A percentile compares a stretch with the other conserved stretches of the same genome.
Conservation (phyloP, 1,139 yeast genomes). For the Pichia norvegensis region DNA sequence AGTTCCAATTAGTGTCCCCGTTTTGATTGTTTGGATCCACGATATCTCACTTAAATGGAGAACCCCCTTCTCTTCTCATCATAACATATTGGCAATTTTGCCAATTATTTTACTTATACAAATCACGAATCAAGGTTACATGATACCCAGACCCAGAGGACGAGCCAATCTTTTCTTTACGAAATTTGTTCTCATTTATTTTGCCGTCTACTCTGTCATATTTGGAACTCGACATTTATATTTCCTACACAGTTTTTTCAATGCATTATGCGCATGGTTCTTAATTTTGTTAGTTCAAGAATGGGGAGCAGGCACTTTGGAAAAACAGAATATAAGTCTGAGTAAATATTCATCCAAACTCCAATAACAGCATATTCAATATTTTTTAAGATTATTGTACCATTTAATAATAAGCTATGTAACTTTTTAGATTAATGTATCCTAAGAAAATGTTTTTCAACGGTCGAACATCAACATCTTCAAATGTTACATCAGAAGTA, state of each 20-base stretch:
- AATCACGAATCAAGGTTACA: conserved; percentile 33
- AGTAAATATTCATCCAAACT: conserved; percentile 9
- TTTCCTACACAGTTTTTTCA: conserved; percentile 63
- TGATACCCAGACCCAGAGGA: conserved; percentile 23
- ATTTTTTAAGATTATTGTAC: background rate
- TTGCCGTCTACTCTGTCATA: conserved; percentile 46
- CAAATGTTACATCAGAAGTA: background rate
- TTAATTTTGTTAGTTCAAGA: conserved; percentile 20
- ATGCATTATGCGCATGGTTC: conserved; percentile 36
- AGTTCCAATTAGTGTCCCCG: conserved; percentile 61
- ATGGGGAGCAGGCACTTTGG: conserved; percentile 18
- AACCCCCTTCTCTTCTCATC: conserved; percentile 72
- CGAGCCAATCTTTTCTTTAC: conserved; percentile 28
- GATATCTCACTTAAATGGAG: conserved; percentile 62
- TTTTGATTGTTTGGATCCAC: conserved; percentile 61
- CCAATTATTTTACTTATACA: conserved; percentile 52
- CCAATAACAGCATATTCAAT: background rate
- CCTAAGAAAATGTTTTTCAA: conserved; percentile 21
- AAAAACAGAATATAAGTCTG: conserved; percentile 13
- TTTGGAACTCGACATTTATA: conserved; percentile 65
- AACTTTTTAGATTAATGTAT: conserved; percentile 22
- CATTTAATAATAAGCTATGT: conserved; percentile 13
- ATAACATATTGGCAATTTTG: conserved; percentile 56
- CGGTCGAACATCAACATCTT: conserved; percentile 12
- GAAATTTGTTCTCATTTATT: conserved; percentile 33